These are phyloP conservation scores for Xylaria longipes DNA, from an alignment of 495 filamentous ascomycete species.

Conservation along the genomic window DNA sequence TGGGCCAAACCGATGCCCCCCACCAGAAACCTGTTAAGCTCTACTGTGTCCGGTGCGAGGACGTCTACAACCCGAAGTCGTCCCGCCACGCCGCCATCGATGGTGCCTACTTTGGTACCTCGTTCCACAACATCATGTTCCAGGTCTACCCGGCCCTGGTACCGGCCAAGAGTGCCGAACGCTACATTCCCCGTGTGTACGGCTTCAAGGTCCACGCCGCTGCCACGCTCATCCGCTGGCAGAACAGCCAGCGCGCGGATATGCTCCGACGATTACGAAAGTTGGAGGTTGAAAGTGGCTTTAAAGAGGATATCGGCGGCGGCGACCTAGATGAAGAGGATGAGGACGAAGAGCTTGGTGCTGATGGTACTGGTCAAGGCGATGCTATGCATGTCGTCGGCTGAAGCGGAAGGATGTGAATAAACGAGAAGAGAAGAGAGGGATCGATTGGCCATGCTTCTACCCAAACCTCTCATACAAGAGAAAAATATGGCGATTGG, in stretches of 20 bases:
- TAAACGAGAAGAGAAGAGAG: neutral
- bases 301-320: conserved; percentile 55
- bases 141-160: conserved; percentile 93
- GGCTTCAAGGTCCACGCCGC: conserved; percentile 94
- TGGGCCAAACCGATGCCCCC: conserved; percentile 88
- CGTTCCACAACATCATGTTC: conserved; percentile 98
- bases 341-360: conserved; percentile 51
- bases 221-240: conserved; percentile 89
- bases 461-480: neutral
- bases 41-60: conserved; percentile 96
- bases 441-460: conserved; percentile 3
- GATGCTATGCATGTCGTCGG: conserved; percentile 41
- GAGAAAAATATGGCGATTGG: neutral
- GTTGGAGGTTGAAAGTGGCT: conserved; percentile 65
- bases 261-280: conserved; percentile 72
- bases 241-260: conserved; percentile 77
- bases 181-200: conserved; percentile 88
- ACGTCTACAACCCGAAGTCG: conserved; percentile 98
- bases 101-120: conserved; percentile 96
- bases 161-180: conserved; percentile 80
- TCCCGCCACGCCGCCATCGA: conserved; percentile 94
- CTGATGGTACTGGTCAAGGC: conserved; percentile 42
- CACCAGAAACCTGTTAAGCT: conserved; percentile 89
- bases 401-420: conserved; percentile 7
- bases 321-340: conserved; percentile 53